Evolutionary conservation across 768 basidiomycete species (phyloP), one percentile per base, ranked within the genome.

Genomic region (Psilocybe tampanensis): DNA sequence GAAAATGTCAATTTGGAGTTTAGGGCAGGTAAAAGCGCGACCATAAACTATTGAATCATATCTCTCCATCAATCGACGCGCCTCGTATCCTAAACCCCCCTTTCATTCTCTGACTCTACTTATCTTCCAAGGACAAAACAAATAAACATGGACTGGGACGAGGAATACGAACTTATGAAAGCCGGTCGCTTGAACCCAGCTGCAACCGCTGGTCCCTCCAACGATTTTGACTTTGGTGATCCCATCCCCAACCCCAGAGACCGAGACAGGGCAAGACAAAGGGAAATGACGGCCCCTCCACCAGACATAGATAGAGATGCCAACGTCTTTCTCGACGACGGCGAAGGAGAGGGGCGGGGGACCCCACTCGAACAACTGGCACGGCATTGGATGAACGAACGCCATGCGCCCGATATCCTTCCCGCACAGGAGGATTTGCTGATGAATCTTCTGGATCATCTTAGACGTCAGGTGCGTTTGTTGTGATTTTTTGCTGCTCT

Each of bases 331-430:
- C 6, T 39, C 24, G 39, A 55, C 33, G 47, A 47, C 34, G 55
- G 44, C 5, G 49, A 60, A 9, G 68, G 64, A 52, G 66, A 61
- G 45, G 29, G 70, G 6, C 71, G 74, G 3, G 84, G 86, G 55
- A 86, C 88, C 4, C 83, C 85, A 0, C 71, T 93, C 2, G 82
- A 90, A 43, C 77, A 84, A 60, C 80, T 94, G 44, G 89, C 85
- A 47, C 82, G 90, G 26, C 88, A 90, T 63, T 94, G 92, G 92
- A 85, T 88, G 78, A 90, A 93, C 75, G 92, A 94, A 64, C 76
- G 92, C 43, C 85, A 90, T 62, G 83, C 89, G 7, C 92, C 92
- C 1, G 91, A 94, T 64, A 81, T 94, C 22, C 74, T 94, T 22
- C 84, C 88, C 8, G 83, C 84, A 2, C 89, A 90, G 57, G 89